phyloP scores from a whole-genome alignment of 2,329 filamentous ascomycete species.

The Cladosporium austrohemisphaericum region DNA sequence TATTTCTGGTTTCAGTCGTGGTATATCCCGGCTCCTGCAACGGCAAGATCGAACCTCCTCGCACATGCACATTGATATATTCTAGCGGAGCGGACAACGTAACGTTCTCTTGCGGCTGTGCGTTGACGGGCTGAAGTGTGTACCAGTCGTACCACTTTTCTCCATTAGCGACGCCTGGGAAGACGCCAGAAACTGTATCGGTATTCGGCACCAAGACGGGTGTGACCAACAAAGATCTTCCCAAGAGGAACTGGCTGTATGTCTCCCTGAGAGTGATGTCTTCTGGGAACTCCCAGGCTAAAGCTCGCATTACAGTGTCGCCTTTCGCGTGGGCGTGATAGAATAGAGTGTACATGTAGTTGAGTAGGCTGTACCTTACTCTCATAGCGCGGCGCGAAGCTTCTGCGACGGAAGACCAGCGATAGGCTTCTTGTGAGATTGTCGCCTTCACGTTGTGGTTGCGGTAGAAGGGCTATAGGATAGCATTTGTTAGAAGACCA shows the following conservation, averaged over 20 bases:
- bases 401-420: slow-evolving; percentile 60
- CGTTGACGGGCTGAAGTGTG: slow-evolving; percentile 52
- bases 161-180: slow-evolving; percentile 58
- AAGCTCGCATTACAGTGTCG: slow-evolving; percentile 64
- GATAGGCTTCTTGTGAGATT: slow-evolving; percentile 63
- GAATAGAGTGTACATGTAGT: slow-evolving; percentile 71
- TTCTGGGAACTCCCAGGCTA: slow-evolving; percentile 68
- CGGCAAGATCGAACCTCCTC: slow-evolving; percentile 24
- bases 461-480: slow-evolving; percentile 72
- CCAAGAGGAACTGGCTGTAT: slow-evolving; percentile 67
- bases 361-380: slow-evolving; percentile 65
- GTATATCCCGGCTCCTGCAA: slow-evolving; percentile 24
- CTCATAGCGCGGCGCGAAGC: slow-evolving; percentile 61
- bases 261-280: slow-evolving; percentile 61
- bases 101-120: slow-evolving; percentile 38
- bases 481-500: no score
- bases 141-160: slow-evolving; percentile 76
- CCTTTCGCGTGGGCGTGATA: slow-evolving; percentile 62
- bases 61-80: slow-evolving; percentile 26
- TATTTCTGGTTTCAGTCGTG: slow-evolving; percentile 18
- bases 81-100: slow-evolving; percentile 26
- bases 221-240: slow-evolving; percentile 59
- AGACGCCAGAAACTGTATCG: slow-evolving; percentile 61
- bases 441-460: slow-evolving; percentile 62
- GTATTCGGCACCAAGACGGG: slow-evolving; percentile 62